Conservation (phyloP, 306 rosid genomes). For the Urtica urens region DNA sequence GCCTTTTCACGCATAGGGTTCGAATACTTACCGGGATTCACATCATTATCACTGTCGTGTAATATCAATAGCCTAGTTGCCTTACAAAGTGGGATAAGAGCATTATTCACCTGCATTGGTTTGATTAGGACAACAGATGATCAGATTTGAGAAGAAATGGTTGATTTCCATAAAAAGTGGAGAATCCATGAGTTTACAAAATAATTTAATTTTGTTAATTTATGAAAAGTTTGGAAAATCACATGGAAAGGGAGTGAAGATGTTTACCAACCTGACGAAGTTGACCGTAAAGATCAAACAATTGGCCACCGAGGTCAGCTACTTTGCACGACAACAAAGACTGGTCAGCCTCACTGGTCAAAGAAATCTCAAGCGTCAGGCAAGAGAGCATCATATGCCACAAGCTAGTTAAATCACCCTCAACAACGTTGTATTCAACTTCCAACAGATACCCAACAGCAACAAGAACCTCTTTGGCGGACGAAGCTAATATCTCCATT, state of each 20-base stretch:
- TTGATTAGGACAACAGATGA: slow-evolving; percentile 19
- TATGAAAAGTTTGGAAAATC: no score
- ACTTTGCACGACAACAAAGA: slow-evolving; percentile 33
- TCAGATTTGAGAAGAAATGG: not conserved
- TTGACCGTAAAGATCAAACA: slow-evolving; percentile 60
- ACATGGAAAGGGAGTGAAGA: slow-evolving; percentile 2
- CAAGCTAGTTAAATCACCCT: slow-evolving; percentile 50
- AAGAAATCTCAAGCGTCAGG: slow-evolving; percentile 37
- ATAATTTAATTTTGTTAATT: no score
- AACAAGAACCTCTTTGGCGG: slow-evolving; percentile 43
- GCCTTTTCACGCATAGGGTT: slow-evolving; percentile 32
- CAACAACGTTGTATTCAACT: slow-evolving; percentile 73
- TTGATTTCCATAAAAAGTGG: no score
- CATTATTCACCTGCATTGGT: slow-evolving; percentile 59
- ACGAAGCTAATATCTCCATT: slow-evolving; percentile 23
- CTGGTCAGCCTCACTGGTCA: slow-evolving; percentile 20
- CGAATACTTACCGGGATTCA: slow-evolving; percentile 30
- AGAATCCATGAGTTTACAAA: no score
- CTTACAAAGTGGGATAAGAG: slow-evolving; percentile 61
- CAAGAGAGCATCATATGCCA: slow-evolving; percentile 57
- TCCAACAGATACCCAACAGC: slow-evolving; percentile 60
- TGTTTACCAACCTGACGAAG: slow-evolving; percentile 74
- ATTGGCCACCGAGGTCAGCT: slow-evolving; percentile 50
- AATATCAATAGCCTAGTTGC: slow-evolving; percentile 45
- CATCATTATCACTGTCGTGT: slow-evolving; percentile 25